These are phyloP conservation scores for Melaleuca quinquenervia DNA, from an alignment of 345 rosid genomes.

Conservation along the genomic window DNA sequence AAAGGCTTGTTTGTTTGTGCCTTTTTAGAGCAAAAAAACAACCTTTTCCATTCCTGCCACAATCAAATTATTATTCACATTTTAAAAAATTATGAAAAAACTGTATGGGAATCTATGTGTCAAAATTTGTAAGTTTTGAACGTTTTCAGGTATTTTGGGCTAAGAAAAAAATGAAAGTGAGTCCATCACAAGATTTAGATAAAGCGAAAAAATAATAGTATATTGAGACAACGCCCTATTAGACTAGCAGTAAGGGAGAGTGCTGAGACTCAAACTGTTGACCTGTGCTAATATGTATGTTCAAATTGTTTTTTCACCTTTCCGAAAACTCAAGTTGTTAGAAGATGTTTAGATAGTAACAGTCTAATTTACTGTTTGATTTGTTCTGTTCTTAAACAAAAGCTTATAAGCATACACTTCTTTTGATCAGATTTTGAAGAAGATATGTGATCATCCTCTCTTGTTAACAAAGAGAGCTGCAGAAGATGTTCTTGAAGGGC, in stretches of 20 bases:
- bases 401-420: background rate
- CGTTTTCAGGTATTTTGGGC: background rate
- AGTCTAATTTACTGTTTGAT: background rate
- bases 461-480: conserved; percentile 77
- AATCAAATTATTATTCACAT: background rate
- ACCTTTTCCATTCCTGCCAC: background rate
- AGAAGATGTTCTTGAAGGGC: conserved; percentile 84
- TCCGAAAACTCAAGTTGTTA: background rate
- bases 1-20: background rate
- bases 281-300: background rate
- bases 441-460: conserved; percentile 82
- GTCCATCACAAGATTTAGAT: background rate
- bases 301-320: background rate
- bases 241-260: background rate
- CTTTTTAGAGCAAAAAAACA: background rate
- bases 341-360: background rate
- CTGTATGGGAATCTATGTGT: background rate
- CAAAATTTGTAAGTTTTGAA: background rate
- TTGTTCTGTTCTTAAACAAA: background rate
- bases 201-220: background rate
- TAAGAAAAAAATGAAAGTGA: background rate
- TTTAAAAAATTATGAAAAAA: background rate
- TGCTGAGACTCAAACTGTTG: background rate
- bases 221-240: background rate
- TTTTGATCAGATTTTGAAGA: conserved; percentile 68